A percentile compares a stretch with the other conserved stretches of the same genome.
Conservation (phyloP, 1,284 basidiomycete species). For the Irpex sp. region DNA sequence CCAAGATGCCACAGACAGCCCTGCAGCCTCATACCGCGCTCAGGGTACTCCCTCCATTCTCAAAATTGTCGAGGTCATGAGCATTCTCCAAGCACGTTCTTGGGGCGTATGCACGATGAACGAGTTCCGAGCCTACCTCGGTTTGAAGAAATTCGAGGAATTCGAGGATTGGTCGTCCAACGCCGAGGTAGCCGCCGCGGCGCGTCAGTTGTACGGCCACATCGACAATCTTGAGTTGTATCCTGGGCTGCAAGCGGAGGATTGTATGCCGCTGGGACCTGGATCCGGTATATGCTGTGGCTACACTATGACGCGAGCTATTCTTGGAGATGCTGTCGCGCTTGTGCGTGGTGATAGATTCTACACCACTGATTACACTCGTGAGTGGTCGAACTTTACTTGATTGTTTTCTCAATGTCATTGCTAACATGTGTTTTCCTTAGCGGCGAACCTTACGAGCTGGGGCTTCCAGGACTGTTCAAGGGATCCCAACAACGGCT, state of each 20-base stretch:
- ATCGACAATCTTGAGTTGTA: conserved; percentile 77
- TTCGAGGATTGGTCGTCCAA: conserved; percentile 82
- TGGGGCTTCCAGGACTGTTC: conserved; percentile 76
- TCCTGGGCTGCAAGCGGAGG: conserved; percentile 62
- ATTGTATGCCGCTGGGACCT: conserved; percentile 52
- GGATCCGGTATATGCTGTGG: conserved; percentile 86
- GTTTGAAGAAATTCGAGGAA: conserved; percentile 46
- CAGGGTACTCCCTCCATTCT: conserved; percentile 66
- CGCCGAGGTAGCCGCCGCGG: conserved; percentile 57
- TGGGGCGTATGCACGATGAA: conserved; percentile 75
- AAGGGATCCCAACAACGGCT: conserved; percentile 57
- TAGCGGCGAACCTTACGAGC: conserved; percentile 65
- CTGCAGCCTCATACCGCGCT: conserved; percentile 73
- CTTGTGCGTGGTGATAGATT: conserved; percentile 40
- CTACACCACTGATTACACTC: conserved; percentile 23
- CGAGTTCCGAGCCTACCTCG: conserved; percentile 58
- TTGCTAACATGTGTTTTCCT: neutral
- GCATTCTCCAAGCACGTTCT: conserved; percentile 55
- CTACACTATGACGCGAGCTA: conserved; percentile 81
- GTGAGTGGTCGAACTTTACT: conserved; percentile 27
- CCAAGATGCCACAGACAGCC: conserved; percentile 57
- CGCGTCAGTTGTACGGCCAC: conserved; percentile 63
- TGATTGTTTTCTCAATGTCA: neutral
- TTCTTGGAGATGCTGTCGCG: conserved; percentile 77
- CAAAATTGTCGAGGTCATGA: conserved; percentile 67